phyloP scores from a whole-genome alignment of 163 green algal species.

The Scenedesmus sp. region DNA sequence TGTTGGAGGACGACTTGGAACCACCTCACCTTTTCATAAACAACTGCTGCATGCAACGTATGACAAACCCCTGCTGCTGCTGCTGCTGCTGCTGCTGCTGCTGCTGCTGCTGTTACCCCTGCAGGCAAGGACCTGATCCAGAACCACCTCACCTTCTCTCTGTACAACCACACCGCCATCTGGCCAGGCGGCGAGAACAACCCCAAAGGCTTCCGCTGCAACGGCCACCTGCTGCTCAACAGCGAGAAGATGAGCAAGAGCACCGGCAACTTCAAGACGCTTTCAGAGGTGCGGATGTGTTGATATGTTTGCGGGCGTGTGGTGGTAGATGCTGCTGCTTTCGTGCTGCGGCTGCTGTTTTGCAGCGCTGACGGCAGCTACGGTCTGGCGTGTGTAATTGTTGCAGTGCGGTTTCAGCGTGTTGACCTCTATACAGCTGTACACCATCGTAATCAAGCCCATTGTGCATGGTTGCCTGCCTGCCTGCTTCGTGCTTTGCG shows the following conservation, averaged over 20 bases:
- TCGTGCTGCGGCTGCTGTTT: no score
- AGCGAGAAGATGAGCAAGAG: conserved; percentile 99
- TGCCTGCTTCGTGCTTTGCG: conserved; percentile 45
- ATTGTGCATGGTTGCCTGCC: neutral
- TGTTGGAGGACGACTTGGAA: no score
- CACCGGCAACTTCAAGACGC: conserved; percentile 96
- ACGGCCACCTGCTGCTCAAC: conserved; percentile 99
- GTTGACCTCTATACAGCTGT: neutral
- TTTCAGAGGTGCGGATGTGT: conserved; percentile 78
- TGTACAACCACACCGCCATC: conserved; percentile 99
- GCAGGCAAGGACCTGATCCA: conserved; percentile 64
- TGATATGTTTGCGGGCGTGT: neutral
- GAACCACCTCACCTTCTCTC: conserved; percentile 98
- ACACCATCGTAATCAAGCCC: neutral
- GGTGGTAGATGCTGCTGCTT: no score
- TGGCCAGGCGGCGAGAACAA: conserved; percentile 70
- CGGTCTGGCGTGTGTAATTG: no score
- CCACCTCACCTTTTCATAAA: no score
- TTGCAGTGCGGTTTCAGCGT: neutral
- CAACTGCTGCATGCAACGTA: no score
- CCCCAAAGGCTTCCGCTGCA: conserved; percentile 88
- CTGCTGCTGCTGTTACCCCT: neutral
- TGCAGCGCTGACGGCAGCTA: no score
- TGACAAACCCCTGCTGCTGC: no score
- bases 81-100: neutral